Evolutionary conservation across 2,329 filamentous ascomycete genomes (phyloP).

Genomic region (Aplosporella prunicola): DNA sequence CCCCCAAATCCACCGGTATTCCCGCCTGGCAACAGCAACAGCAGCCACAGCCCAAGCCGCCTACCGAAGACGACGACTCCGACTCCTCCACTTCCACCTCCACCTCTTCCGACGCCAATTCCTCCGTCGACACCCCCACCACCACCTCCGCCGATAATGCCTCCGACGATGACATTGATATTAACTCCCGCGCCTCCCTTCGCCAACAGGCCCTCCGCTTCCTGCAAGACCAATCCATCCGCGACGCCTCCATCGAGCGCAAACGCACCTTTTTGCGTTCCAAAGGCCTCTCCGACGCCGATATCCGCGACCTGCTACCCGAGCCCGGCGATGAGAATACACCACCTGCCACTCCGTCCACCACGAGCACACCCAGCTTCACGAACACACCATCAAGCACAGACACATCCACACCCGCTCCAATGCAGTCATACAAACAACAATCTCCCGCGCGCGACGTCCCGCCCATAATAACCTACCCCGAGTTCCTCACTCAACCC

Average conservation of each 20-base stretch:
- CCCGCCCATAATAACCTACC: conserved; percentile 57
- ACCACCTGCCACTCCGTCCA: neutral
- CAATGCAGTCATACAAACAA: neutral
- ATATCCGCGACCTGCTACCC: conserved; percentile 59
- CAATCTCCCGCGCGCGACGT: conserved; percentile 30
- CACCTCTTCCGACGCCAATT: neutral
- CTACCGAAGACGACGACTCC: conserved; percentile 3
- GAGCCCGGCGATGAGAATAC: conserved; percentile 13
- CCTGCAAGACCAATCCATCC: conserved; percentile 64
- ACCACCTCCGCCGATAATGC: neutral
- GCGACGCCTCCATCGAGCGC: conserved; percentile 56
- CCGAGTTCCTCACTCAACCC: conserved; percentile 52
- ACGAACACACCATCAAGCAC: too few relatives aligned
- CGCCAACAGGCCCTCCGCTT: conserved; percentile 66
- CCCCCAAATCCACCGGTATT: too few relatives aligned
- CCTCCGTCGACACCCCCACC: too few relatives aligned
- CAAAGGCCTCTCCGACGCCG: conserved; percentile 60
- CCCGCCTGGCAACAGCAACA: conserved; percentile 28
- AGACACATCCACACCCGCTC: neutral
- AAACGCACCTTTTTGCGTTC: conserved; percentile 68
- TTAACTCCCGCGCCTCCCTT: neutral
- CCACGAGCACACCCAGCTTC: neutral
- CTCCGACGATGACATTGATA: too few relatives aligned
- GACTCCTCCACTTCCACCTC: neutral
- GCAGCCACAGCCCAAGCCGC: conserved; percentile 14